Conservation (phyloP, 1,139 yeast species). For the Meyerozyma athensensis region DNA sequence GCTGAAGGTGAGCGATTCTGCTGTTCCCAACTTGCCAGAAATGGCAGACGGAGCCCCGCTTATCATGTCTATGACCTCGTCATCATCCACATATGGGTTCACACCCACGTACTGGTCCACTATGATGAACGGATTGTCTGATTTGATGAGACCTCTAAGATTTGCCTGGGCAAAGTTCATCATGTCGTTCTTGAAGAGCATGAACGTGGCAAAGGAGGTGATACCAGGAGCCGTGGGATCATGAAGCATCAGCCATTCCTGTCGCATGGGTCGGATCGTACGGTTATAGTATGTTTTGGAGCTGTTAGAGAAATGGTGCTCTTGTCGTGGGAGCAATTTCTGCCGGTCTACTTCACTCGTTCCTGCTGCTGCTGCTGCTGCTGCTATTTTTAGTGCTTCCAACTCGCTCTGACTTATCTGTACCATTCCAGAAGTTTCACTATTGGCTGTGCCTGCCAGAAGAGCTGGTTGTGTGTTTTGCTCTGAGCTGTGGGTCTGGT, state of each 20-base stretch:
- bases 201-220: not conserved
- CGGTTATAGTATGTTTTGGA: not conserved
- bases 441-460: too few species aligned
- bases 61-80: constrained; percentile 35
- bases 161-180: not conserved
- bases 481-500: too few species aligned
- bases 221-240: not conserved
- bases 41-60: constrained; percentile 11
- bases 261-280: not conserved
- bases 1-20: not conserved
- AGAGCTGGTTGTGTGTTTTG: too few species aligned
- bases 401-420: too few species aligned
- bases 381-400: too few species aligned
- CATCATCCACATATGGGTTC: constrained; percentile 21
- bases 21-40: not conserved
- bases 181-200: not conserved
- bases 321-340: not conserved
- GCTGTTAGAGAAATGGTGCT: not conserved
- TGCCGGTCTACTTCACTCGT: not conserved
- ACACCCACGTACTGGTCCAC: constrained; percentile 10
- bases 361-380: not conserved
- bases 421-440: too few species aligned
- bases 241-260: constrained; percentile 1
- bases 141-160: too few species aligned
- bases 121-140: not conserved